Base-by-base conservation (phyloP, 1,284 basidiomycete genomes). In the Leccinum pachyderme region DNA sequence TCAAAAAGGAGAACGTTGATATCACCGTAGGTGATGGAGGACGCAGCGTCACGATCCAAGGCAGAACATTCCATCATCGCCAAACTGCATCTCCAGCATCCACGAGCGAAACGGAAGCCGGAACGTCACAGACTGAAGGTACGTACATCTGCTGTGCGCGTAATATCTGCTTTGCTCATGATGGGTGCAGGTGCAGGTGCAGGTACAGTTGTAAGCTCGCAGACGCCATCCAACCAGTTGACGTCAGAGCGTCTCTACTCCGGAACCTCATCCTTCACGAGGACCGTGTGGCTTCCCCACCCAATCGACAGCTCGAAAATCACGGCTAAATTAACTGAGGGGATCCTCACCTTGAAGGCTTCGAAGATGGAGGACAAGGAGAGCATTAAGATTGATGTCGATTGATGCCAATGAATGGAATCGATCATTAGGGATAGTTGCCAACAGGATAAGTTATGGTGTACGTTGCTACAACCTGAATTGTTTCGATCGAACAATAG, bases 1-100 rank as follows among this genome's bases (percentile, higher is more conserved):
- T 91, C 22, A 85, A 83, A 72, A 90, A 86, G 74, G 89, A 91
- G 64, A 82, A 90, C 62, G 66, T 91, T 9, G 81, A 87, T 56
- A 79, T 91, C 49, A 78, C 81, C 15, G 76, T 91, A 57, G 86
- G 85, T 7, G 83, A 90, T 55, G 80, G 78, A 28, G 88, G 87
- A 3, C 77, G 81, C 55, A 87, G 81, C 59, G 68, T 91, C 57
- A 88, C 83, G 5, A 89, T 91, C 55, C 80, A 88, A 66, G 89
- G 89, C 4, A 83, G 77, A 63, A 72, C 81, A 44, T 66, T 73
- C 49, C 53, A 51, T 37, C 73, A 73, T 44, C 71, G 69, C 47
- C 52, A 59, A 29, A 60, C 53, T 27, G 54, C 69, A 7, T 32
- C 68, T 41, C 53, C 61, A 7, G 64, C 65, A 27, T 57, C 65